Base-by-base conservation (phyloP, 2,329 filamentous ascomycete genomes). In the Pseudocercospora cruenta region DNA sequence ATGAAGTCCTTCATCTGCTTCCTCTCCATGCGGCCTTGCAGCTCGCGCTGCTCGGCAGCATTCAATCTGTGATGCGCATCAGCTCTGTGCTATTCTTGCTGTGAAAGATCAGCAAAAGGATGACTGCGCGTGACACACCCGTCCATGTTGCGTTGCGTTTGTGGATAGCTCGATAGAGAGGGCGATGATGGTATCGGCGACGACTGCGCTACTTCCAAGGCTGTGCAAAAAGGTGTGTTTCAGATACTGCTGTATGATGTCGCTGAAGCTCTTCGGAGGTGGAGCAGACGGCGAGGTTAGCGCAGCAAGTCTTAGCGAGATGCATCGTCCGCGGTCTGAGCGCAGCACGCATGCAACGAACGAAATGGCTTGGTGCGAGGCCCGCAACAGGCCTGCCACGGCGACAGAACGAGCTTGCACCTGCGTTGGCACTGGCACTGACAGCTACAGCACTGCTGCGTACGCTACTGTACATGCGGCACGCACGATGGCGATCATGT, bases 1-100 rank as follows among this genome's bases (percentile, higher is more conserved):
- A 98, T 97, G 79, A 99, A 98, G 80, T 98, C 94, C 84, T 97
- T 97, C 86, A 99, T 92, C 83, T 99, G 95, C 83, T 95, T 96
- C 83, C 92, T 91, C 85, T 98, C 93, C 88, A 99, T 94, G 82
- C 95, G 93, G 83, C 88, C 83, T 82, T 96, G 91, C 78, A 99
- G 91, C 86, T 95, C 92, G 83, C 92, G 91, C 85, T 96, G 92
- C 86, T 98, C 94, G 75, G 88, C 81, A 75, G 86, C 79, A 73
- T 87, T 92, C 79, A 96, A 90, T 74, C 89, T 91, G 75, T 16
- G n/a, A 21, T 10, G 55, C 31, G 31, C 49, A 58, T 69, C 59
- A 67, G 67, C 55, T 62, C 31, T 39, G 33, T 21, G 24, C 61
- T 63, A 57, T 64, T 66, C 63, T 58, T 58, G 64, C 51, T 16